A percentile compares a stretch with the other conserved stretches of the same genome.
These are phyloP conservation scores for Tephrocybe sp. DNA, from an alignment of 768 basidiomycete species.

Conservation along the genomic window DNA sequence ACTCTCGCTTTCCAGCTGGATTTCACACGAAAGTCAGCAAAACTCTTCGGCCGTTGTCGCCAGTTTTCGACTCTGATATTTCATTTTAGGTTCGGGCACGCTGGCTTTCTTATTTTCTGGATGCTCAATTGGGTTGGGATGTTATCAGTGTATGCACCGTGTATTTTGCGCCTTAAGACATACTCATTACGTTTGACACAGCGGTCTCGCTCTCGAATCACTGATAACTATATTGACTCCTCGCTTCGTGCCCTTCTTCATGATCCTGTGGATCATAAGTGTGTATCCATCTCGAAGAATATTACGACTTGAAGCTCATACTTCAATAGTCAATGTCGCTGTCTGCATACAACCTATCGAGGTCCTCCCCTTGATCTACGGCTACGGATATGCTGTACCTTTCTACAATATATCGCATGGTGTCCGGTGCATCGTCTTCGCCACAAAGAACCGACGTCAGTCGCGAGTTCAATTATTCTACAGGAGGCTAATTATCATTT, in stretches of 20 bases:
- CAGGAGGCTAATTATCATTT: neutral
- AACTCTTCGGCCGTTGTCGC: neutral
- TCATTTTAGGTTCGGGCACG: slow-evolving; percentile 40
- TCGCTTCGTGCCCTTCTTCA: slow-evolving; percentile 61
- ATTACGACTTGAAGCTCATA: neutral
- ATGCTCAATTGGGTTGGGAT: slow-evolving; percentile 68
- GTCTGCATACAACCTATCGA: slow-evolving; percentile 49
- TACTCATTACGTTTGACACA: slow-evolving; percentile 18
- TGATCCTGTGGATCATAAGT: slow-evolving; percentile 72
- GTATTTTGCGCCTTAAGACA: neutral
- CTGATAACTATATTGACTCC: slow-evolving; percentile 59
- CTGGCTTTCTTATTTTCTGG: slow-evolving; percentile 69
- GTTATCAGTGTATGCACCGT: slow-evolving; percentile 49
- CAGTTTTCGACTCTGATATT: neutral
- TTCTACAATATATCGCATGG: slow-evolving; percentile 53
- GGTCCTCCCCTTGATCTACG: slow-evolving; percentile 43
- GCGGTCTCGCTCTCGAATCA: slow-evolving; percentile 64
- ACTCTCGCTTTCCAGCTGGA: slow-evolving; percentile 62
- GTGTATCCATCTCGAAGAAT: neutral
- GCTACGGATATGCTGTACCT: slow-evolving; percentile 53
- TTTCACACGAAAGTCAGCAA: slow-evolving; percentile 46
- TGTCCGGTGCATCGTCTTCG: slow-evolving; percentile 48
- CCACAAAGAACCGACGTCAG: slow-evolving; percentile 47
- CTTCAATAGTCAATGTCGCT: slow-evolving; percentile 53
- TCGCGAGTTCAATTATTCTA: neutral